These are phyloP conservation scores for Pyropia yezoensis DNA, from an alignment of 23 red algal species.

Conservation along the genomic window DNA sequence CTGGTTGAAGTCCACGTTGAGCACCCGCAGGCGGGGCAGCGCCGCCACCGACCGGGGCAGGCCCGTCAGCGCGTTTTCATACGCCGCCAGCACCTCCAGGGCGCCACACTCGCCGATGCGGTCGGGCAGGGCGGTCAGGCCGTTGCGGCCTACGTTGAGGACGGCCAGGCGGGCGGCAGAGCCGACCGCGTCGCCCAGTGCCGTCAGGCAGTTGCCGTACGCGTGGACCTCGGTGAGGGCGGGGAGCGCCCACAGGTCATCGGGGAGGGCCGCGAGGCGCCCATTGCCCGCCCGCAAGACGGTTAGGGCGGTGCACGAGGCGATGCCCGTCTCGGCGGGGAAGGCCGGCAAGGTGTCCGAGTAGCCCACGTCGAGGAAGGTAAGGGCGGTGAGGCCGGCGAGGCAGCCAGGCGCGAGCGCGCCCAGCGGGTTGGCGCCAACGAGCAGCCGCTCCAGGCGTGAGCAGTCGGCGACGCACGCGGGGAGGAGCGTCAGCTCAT, in stretches of 20 bases:
- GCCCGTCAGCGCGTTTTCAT: constrained; percentile 80
- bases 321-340: constrained; percentile 24
- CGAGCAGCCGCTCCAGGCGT: constrained; percentile 25
- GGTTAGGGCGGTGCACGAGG: constrained; percentile 8
- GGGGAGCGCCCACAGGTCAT: constrained; percentile 15
- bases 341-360: constrained; percentile 39
- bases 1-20: constrained; percentile 47
- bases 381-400: constrained; percentile 21
- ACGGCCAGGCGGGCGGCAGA: constrained; percentile 31
- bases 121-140: constrained; percentile 54
- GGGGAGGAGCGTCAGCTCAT: constrained; percentile 60
- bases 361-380: constrained; percentile 55
- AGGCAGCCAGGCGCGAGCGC: constrained; percentile 18
- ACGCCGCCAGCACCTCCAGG: constrained; percentile 61
- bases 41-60: constrained; percentile 20
- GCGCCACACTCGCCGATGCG: constrained; percentile 30
- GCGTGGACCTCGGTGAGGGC: constrained; percentile 56
- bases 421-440: constrained; percentile 58
- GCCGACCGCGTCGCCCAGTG: constrained; percentile 30
- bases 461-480: constrained; percentile 28
- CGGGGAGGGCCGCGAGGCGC: constrained; percentile 25
- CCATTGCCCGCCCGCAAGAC: constrained; percentile 46
- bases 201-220: constrained; percentile 64
- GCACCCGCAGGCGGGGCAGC: constrained; percentile 28
- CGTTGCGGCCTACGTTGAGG: constrained; percentile 84